phyloP scores from a whole-genome alignment of 352 stramenopile genomes.

The Hyaloperonospora brassicae region DNA sequence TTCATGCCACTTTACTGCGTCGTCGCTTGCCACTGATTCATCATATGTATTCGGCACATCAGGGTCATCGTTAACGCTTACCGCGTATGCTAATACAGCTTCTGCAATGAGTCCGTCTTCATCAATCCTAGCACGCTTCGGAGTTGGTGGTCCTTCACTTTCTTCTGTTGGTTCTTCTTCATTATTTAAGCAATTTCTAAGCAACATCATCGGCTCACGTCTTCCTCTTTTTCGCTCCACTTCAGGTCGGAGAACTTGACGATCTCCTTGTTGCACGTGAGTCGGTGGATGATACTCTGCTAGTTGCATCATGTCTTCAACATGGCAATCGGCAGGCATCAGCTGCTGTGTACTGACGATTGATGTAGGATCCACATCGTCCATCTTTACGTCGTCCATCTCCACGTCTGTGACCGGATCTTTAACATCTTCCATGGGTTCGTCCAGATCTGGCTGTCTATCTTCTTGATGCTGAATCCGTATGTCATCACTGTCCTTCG shows the following conservation, averaged over 20 bases:
- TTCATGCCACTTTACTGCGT: not conserved
- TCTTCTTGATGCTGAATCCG: not conserved
- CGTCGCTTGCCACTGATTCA: not conserved
- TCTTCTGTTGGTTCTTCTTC: conserved; percentile 8
- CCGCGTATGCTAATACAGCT: conserved; percentile 6
- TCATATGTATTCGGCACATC: not conserved
- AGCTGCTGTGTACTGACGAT: no score
- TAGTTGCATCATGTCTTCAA: no score
- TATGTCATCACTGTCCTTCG: conserved; percentile 2
- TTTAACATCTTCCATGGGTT: conserved; percentile 5
- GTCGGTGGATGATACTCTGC: no score
- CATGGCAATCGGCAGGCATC: no score
- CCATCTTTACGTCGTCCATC: no score
- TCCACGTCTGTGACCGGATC: no score
- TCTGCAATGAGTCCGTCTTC: conserved; percentile 10
- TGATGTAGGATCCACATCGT: no score
- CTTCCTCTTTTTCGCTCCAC: conserved; percentile 2
- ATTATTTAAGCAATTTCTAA: not conserved
- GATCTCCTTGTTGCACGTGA: no score
- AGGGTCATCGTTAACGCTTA: not conserved
- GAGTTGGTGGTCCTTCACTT: conserved; percentile 7
- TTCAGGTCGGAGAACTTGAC: no score
- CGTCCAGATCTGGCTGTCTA: not conserved
- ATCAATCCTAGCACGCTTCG: conserved; percentile 10
- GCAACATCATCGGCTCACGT: not conserved